Evolutionary conservation across 2,329 filamentous ascomycete genomes (phyloP), one percentile per base, ranked within the genome.

Genomic region (Penicillium crustosum): DNA sequence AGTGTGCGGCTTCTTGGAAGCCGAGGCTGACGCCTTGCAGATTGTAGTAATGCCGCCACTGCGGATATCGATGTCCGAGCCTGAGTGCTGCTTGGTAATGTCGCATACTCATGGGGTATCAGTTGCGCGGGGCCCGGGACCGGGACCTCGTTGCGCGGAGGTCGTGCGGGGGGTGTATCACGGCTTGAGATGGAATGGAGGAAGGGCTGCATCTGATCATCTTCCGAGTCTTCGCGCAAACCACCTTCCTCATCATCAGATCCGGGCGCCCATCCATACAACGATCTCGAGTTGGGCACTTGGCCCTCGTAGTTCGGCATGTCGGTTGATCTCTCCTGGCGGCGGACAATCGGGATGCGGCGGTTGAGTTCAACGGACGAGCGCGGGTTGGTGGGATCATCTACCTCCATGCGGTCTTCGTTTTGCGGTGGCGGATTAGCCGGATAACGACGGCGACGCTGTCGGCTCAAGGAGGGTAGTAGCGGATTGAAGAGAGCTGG

Each of bases 191-290:
- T 47, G 55, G 63, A 43, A 67, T 65, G 55, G 63, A 67, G 59
- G 63, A 68, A 61, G 55, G 64, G 53, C 27, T 69, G 69, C 31
- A 73, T 60, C 33, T 67, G 66, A 29, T 72, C 71, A 44, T 72
- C 67, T 25, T 68, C 61, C 31, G 65, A 63, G 41, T 71, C 70
- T 17, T 73, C 68, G 36, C 35, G 60, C 33, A 9, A 15, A 31
- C 56, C 55, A 42, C 66, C 66, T 13, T 70, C 69, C 12, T 75
- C 72, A 17, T 73, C 68, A 50, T 76, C 74, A 35, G 75, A 73
- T 9, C 77, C 77, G 10, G 83, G 83, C 35, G 83, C 82, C 84
- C 84, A 86, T 68, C 85, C 83, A 70, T 86, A 86, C 43, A 86
- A 73, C 53, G 76, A 80, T 64, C 84, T 82, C 60, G 79, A 72